phyloP scores from a whole-genome alignment of 108 stramenopile species.

The Fragilaria radians region DNA sequence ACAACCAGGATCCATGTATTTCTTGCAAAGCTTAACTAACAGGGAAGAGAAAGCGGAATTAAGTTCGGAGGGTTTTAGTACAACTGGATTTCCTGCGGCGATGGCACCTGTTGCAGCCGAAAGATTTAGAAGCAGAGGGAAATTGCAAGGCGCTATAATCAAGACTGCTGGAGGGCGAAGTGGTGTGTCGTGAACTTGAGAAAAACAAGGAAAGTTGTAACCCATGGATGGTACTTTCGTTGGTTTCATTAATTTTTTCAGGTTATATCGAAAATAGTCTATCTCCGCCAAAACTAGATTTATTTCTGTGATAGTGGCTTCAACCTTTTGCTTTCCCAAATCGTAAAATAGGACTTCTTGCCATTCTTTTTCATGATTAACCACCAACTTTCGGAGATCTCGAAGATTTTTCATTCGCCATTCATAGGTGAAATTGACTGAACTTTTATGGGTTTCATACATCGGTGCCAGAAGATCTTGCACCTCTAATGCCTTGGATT shows the following conservation, averaged over 20 bases:
- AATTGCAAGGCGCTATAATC: constrained; percentile 84
- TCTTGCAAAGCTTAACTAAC: constrained; percentile 28
- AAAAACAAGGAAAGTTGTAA: constrained; percentile 11
- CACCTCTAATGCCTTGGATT: no score
- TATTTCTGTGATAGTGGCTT: constrained; percentile 24
- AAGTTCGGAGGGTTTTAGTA: constrained; percentile 80
- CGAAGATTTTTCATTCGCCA: constrained; percentile 35
- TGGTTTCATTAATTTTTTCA: constrained; percentile 30
- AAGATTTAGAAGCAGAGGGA: constrained; percentile 56
- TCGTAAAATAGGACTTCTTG: constrained; percentile 21
- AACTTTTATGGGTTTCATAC: constrained; percentile 27
- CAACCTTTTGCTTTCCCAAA: constrained; percentile 28
- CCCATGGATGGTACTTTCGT: constrained; percentile 17
- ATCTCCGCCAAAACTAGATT: constrained; percentile 19
- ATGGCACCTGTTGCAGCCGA: constrained; percentile 58
- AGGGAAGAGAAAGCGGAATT: constrained; percentile 27
- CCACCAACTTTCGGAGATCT: constrained; percentile 7
- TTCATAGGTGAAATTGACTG: constrained; percentile 29
- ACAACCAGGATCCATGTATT: constrained; percentile 59
- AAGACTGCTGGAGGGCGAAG: constrained; percentile 32
- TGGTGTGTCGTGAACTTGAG: constrained; percentile 22
- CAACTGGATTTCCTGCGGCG: constrained; percentile 76
- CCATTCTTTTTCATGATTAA: constrained; percentile 20
- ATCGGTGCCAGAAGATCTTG: constrained; percentile 24
- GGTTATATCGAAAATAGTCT: constrained; percentile 12